phyloP scores from a whole-genome alignment of 2,329 filamentous ascomycete genomes.

The Dactylella cylindrospora region DNA sequence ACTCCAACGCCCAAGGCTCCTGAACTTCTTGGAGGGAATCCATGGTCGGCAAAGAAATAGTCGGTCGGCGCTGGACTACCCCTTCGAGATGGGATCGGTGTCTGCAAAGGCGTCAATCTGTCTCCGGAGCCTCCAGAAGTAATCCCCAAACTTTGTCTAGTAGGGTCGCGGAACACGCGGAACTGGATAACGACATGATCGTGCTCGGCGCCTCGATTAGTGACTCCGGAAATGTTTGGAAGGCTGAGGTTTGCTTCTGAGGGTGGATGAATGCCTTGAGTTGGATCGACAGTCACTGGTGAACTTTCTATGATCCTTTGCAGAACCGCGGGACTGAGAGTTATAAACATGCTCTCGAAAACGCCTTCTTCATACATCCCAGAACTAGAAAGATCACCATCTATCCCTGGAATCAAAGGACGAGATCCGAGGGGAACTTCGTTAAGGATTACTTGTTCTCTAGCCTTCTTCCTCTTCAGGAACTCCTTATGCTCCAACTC shows the following conservation, averaged over 20 bases:
- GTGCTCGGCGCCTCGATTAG: conserved; percentile 16
- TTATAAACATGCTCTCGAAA: conserved; percentile 26
- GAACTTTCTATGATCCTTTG: conserved; percentile 41
- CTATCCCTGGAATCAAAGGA: conserved; percentile 11
- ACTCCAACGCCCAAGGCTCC: conserved; percentile 5
- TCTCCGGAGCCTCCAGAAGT: conserved; percentile 1
- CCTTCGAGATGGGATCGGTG: conserved; percentile 27
- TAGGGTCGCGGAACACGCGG: conserved; percentile 18
- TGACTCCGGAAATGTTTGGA: conserved; percentile 3
- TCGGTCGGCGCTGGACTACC: conserved; percentile 36
- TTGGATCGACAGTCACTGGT: conserved; percentile 32
- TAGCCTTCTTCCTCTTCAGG: conserved; percentile 30
- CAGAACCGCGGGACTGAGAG: conserved; percentile 22
- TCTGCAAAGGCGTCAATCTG: conserved; percentile 30
- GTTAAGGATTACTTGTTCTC: conserved; percentile 18
- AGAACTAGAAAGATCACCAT: conserved; percentile 1
- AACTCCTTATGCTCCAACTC: conserved; percentile 38
- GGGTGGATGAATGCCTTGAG: background rate
- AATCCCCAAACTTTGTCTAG: conserved; percentile 17
- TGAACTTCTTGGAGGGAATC: conserved; percentile 15
- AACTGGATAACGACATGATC: conserved; percentile 37
- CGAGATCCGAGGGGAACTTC: conserved; percentile 5
- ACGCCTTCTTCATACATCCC: background rate
- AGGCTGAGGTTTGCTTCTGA: background rate
- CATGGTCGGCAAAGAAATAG: conserved; percentile 35